phyloP scores from a whole-genome alignment of 441 rosid genomes.

The Gossypium armourianum region DNA sequence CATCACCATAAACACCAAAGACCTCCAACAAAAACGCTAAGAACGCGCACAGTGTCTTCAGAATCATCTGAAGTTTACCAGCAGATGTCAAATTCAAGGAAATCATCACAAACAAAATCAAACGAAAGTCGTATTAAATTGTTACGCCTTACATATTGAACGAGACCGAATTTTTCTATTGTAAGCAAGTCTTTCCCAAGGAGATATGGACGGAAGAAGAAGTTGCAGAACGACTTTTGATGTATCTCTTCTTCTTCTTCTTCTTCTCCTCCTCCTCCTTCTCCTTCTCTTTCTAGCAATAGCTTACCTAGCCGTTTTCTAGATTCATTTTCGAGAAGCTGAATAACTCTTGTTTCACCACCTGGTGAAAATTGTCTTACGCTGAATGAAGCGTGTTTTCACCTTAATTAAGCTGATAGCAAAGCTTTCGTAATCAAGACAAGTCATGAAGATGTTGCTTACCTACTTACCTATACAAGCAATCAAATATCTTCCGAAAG shows the following conservation, averaged over 20 bases:
- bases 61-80: constrained; percentile 57
- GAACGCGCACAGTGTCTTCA: constrained; percentile 69
- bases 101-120: background rate
- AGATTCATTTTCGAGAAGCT: constrained; percentile 52
- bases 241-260: constrained; percentile 18
- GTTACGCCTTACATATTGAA: constrained; percentile 56
- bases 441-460: constrained; percentile 9
- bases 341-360: constrained; percentile 55
- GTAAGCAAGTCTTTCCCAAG: constrained; percentile 54
- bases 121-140: background rate
- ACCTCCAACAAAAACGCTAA: constrained; percentile 59
- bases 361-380: constrained; percentile 27
- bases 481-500: constrained; percentile 78
- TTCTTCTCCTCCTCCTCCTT: constrained; percentile 19
- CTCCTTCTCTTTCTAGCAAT: constrained; percentile 32
- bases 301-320: constrained; percentile 28
- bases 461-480: constrained; percentile 95
- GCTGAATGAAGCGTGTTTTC: constrained; percentile 2
- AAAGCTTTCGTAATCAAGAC: no score
- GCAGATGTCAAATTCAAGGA: constrained; percentile 5
- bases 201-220: constrained; percentile 48
- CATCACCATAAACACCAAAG: constrained; percentile 61
- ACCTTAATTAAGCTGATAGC: no score
- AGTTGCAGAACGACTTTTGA: constrained; percentile 34
- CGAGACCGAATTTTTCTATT: constrained; percentile 65